Conservation (phyloP, 2,329 filamentous ascomycete species). For the Sclerotinia glacialis region DNA sequence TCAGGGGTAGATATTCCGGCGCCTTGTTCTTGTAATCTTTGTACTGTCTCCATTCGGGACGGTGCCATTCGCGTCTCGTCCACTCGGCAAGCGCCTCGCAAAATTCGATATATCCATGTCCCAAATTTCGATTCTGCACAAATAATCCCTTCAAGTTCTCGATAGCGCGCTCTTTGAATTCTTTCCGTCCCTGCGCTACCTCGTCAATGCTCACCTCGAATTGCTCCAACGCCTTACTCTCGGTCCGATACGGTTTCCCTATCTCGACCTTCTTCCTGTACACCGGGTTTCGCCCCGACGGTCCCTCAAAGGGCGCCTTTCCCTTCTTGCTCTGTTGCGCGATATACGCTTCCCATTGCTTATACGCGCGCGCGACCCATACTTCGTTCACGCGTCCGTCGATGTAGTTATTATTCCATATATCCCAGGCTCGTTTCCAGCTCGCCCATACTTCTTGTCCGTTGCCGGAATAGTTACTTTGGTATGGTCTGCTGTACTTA, state of each 20-base stretch:
- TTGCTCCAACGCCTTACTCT: conserved; percentile 5
- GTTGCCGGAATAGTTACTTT: background rate
- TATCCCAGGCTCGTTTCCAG: conserved; percentile 39
- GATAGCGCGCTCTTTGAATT: background rate
- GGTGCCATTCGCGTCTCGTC: background rate
- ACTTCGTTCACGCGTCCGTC: conserved; percentile 31
- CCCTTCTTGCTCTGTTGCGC: conserved; percentile 20
- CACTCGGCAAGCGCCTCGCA: background rate
- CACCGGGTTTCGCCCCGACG: background rate
- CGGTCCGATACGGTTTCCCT: background rate
- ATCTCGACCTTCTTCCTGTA: background rate
- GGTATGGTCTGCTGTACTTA: background rate
- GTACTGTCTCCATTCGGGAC: background rate
- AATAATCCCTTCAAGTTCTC: background rate
- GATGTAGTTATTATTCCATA: conserved; percentile 38
- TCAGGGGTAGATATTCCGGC: conserved; percentile 1
- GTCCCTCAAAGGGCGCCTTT: conserved; percentile 4
- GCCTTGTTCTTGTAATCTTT: conserved; percentile 9
- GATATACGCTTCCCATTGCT: conserved; percentile 19
- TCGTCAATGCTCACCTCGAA: background rate
- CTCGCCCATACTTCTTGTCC: conserved; percentile 33
- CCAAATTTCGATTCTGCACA: background rate
- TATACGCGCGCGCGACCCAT: conserved; percentile 28
- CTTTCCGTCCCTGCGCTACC: background rate
- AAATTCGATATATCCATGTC: conserved; percentile 12